Evolutionary conservation across 305 asterid genomes (phyloP).

Genomic region (Euphrasia arctica): DNA sequence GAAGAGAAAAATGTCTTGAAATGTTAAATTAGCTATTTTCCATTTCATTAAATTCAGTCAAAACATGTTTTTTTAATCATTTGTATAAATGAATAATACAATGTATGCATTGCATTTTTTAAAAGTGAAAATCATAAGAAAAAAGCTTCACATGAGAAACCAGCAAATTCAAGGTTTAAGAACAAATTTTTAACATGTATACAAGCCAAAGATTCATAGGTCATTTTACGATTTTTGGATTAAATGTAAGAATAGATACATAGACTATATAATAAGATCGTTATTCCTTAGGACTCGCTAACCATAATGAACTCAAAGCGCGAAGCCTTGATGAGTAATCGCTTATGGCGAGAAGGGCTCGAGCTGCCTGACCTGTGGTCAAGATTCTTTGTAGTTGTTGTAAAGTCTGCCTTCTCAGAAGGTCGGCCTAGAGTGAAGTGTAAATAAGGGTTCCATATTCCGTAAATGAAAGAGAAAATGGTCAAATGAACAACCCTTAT

Average conservation of each 20-base stretch:
- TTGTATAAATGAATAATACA: conserved; percentile 4
- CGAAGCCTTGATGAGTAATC: conserved; percentile 84
- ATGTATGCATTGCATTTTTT: neutral
- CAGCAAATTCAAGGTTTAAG: neutral
- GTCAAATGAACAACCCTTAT: no score
- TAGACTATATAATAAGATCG: neutral
- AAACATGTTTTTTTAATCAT: neutral
- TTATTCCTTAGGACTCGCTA: conserved; percentile 68
- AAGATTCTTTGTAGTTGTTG: conserved; percentile 83
- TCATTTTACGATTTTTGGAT: neutral
- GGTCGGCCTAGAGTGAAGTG: conserved; percentile 59
- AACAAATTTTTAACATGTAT: conserved; percentile 2
- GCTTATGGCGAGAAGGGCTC: conserved; percentile 77
- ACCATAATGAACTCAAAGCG: conserved; percentile 81
- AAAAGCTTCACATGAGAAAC: no score
- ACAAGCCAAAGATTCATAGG: conserved; percentile 9
- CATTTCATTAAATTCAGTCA: neutral
- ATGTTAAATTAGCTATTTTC: conserved; percentile 14
- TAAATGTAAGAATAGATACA: no score
- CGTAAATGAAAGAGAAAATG: neutral
- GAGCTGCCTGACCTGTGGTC: conserved; percentile 89
- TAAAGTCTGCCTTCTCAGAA: conserved; percentile 70
- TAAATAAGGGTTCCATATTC: neutral
- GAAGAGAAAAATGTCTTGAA: conserved; percentile 15
- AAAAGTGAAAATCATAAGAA: no score